Evolutionary conservation across 2,329 filamentous ascomycete species (phyloP).

Genomic region (Pezicula rhizophila): DNA sequence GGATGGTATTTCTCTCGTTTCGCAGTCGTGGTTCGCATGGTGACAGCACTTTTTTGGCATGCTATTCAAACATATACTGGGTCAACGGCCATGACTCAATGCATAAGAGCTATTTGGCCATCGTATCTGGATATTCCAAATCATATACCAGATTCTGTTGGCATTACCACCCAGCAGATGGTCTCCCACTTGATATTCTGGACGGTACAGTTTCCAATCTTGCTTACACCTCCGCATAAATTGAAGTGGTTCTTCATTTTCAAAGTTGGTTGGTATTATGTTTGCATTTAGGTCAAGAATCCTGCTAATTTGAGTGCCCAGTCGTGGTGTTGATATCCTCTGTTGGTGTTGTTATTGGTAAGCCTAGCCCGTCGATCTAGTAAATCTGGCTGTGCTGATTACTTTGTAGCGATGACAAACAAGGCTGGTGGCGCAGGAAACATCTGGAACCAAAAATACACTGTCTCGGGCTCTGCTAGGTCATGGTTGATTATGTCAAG

Average conservation of each 20-base stretch:
- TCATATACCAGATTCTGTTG: conserved; percentile 39
- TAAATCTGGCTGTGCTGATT: conserved; percentile 9
- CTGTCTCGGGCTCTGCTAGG: conserved; percentile 12
- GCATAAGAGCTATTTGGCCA: conserved; percentile 46
- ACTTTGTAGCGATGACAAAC: conserved; percentile 19
- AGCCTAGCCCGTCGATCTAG: background rate
- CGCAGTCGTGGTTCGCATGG: conserved; percentile 32
- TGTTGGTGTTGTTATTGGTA: background rate
- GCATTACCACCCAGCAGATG: conserved; percentile 51
- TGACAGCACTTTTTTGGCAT: conserved; percentile 24
- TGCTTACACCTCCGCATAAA: conserved; percentile 42
- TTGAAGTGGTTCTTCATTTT: conserved; percentile 47
- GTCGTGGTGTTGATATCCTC: background rate
- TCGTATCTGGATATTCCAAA: conserved; percentile 46
- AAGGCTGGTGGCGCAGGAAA: conserved; percentile 18
- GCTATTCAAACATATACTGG: conserved; percentile 24
- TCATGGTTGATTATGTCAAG: conserved; percentile 23
- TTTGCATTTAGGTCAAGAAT: no score
- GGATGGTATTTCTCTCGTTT: conserved; percentile 37
- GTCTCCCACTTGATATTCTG: conserved; percentile 43
- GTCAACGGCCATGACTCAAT: conserved; percentile 32
- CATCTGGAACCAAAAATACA: conserved; percentile 20
- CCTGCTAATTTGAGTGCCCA: background rate
- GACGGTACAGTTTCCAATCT: conserved; percentile 27
- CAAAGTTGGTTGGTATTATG: conserved; percentile 30